phyloP scores from a whole-genome alignment of 768 basidiomycete genomes.

The Russula sp. region DNA sequence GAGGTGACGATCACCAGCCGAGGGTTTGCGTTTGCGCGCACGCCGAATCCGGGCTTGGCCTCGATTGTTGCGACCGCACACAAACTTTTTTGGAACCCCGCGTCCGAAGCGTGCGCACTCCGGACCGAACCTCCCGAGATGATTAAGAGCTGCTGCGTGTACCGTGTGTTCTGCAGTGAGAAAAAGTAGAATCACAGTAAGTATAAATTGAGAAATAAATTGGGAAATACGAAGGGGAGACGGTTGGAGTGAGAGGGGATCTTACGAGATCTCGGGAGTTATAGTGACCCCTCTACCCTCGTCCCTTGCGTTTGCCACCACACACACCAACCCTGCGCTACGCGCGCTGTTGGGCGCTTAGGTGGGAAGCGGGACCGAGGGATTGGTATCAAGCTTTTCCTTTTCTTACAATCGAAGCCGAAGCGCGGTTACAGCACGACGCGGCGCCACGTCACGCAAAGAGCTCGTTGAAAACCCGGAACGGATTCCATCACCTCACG shows the following conservation, averaged over 20 bases:
- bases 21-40: not conserved
- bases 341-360: constrained; percentile 1
- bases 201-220: not conserved
- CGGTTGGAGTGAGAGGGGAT: not conserved
- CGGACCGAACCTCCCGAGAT: constrained; percentile 13
- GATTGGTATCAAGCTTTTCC: not conserved
- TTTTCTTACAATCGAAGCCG: not conserved
- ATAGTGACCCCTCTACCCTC: not conserved
- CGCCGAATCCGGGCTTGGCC: no score
- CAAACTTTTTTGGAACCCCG: constrained; percentile 15
- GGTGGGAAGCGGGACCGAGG: not conserved
- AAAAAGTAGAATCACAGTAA: not conserved
- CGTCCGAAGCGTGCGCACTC: not conserved
- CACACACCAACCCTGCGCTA: not conserved
- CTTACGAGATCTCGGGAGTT: constrained; percentile 7
- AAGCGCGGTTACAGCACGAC: constrained; percentile 1
- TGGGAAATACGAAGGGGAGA: not conserved
- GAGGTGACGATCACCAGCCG: not conserved
- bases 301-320: not conserved
- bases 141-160: not conserved
- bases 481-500: not conserved
- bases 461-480: not conserved
- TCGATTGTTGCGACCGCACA: not conserved
- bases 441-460: constrained; percentile 22
- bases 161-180: not conserved